phyloP scores from a whole-genome alignment of 495 filamentous ascomycete genomes.

The Delitschia confertaspora region DNA sequence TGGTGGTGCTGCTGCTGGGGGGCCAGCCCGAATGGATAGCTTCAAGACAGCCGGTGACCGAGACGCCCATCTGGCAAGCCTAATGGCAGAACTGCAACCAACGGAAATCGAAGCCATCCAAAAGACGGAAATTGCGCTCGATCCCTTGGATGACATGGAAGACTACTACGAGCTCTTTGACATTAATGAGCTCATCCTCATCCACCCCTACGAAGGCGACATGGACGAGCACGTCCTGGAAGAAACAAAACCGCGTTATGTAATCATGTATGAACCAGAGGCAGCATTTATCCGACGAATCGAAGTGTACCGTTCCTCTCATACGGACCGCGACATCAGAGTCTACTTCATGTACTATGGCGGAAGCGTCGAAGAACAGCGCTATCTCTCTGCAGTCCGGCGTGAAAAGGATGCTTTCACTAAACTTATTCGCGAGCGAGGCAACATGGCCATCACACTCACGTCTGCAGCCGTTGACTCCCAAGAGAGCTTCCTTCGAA shows the following conservation, averaged over 20 bases:
- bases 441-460: slow-evolving; percentile 82
- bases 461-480: slow-evolving; percentile 64
- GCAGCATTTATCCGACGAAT: slow-evolving; percentile 90
- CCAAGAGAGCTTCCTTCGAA: slow-evolving; percentile 87
- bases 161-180: slow-evolving; percentile 91
- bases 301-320: slow-evolving; percentile 91
- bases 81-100: slow-evolving; percentile 59
- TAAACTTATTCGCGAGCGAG: slow-evolving; percentile 83
- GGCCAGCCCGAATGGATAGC: slow-evolving; percentile 49
- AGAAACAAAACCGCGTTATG: slow-evolving; percentile 83
- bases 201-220: slow-evolving; percentile 91
- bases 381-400: slow-evolving; percentile 79
- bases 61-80: slow-evolving; percentile 58
- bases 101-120: slow-evolving; percentile 53
- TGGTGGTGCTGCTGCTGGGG: slow-evolving; percentile 52
- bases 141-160: slow-evolving; percentile 73
- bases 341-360: slow-evolving; percentile 97
- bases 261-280: slow-evolving; percentile 98
- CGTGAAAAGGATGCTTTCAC: slow-evolving; percentile 94
- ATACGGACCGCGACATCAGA: slow-evolving; percentile 75
- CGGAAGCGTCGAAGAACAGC: slow-evolving; percentile 90
- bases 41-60: slow-evolving; percentile 73
- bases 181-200: slow-evolving; percentile 76
- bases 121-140: slow-evolving; percentile 66
- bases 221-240: slow-evolving; percentile 94